Conservation (phyloP, 129 eudicot genomes). For the Arctium minus region DNA sequence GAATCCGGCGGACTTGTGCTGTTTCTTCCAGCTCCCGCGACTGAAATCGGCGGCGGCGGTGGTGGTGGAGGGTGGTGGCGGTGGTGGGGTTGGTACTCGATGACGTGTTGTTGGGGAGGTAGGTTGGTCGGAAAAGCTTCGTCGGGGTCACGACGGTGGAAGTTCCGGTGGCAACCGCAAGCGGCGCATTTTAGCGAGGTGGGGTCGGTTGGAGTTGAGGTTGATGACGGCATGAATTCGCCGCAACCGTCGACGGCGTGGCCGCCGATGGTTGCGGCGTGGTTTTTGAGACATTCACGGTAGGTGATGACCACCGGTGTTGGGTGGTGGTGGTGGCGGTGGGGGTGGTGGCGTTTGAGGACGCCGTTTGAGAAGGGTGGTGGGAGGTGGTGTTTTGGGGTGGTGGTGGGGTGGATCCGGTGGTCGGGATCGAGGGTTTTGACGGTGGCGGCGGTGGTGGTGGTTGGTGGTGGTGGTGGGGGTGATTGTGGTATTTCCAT, state of each 20-base stretch:
- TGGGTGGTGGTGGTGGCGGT: conserved; percentile 25
- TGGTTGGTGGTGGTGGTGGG: conserved; percentile 23
- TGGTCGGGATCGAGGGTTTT: conserved; percentile 47
- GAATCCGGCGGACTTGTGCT: conserved; percentile 55
- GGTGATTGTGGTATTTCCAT: conserved; percentile 43
- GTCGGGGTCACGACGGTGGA: conserved; percentile 96
- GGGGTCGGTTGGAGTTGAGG: conserved; percentile 62
- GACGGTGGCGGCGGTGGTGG: conserved; percentile 20
- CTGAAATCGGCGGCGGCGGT: conserved; percentile 26
- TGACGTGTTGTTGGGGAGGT: conserved; percentile 22
- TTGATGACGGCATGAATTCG: conserved; percentile 78
- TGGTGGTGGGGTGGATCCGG: conserved; percentile 38
- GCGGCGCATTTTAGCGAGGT: conserved; percentile 90
- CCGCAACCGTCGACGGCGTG: conserved; percentile 97
- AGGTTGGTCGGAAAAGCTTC: conserved; percentile 29
- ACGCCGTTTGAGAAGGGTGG: conserved; percentile 58
- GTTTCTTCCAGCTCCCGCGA: conserved; percentile 25
- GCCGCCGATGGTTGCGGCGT: conserved; percentile 86
- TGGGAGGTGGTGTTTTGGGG: conserved; percentile 31
- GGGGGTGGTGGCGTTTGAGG: conserved; percentile 53
- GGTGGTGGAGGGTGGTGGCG: conserved; percentile 82
- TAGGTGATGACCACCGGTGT: conserved; percentile 48
- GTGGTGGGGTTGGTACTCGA: conserved; percentile 76
- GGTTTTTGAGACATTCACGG: conserved; percentile 87
- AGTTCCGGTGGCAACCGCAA: conserved; percentile 95